Evolutionary conservation across 1,139 yeast species (phyloP).

Genomic region (Yamadazyma trypodendri): DNA sequence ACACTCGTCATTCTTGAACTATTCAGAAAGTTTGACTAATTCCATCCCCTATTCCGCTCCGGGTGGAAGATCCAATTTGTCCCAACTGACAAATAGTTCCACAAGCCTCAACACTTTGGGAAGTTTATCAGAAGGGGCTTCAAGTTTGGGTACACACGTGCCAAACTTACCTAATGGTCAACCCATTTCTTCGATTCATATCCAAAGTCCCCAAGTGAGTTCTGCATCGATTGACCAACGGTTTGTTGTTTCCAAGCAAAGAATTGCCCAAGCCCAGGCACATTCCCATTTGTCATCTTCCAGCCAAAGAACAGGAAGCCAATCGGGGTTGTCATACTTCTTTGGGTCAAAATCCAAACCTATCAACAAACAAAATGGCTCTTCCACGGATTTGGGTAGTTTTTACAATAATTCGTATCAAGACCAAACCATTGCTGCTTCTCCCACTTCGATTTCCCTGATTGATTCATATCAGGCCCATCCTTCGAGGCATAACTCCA

Average conservation of each 20-base stretch:
- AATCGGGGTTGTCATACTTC: conserved; percentile 51
- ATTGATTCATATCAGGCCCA: conserved; percentile 25
- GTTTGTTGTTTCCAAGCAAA: conserved; percentile 69
- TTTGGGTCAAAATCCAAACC: conserved; percentile 37
- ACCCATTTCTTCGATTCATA: conserved; percentile 58
- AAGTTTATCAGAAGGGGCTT: conserved; percentile 13
- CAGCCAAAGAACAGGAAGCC: conserved; percentile 40
- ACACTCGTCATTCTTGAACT: conserved; percentile 39
- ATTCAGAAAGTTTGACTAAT: conserved; percentile 51
- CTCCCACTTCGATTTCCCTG: conserved; percentile 43
- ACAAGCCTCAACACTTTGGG: conserved; percentile 16
- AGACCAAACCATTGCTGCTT: conserved; percentile 29
- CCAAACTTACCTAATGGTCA: conserved; percentile 55
- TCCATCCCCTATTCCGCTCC: conserved; percentile 76
- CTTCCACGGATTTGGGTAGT: conserved; percentile 46
- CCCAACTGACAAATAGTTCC: conserved; percentile 18
- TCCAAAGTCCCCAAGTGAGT: conserved; percentile 65
- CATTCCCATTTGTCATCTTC: conserved; percentile 41
- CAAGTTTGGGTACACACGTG: conserved; percentile 21
- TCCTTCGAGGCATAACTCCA: conserved; percentile 60
- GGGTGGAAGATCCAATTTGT: conserved; percentile 42
- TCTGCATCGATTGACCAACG: conserved; percentile 63
- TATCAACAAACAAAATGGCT: conserved; percentile 23
- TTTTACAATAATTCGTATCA: conserved; percentile 44
- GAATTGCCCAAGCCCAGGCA: conserved; percentile 59